Conservation (phyloP, 208 protist species). For the Zelonia costaricensis region DNA sequence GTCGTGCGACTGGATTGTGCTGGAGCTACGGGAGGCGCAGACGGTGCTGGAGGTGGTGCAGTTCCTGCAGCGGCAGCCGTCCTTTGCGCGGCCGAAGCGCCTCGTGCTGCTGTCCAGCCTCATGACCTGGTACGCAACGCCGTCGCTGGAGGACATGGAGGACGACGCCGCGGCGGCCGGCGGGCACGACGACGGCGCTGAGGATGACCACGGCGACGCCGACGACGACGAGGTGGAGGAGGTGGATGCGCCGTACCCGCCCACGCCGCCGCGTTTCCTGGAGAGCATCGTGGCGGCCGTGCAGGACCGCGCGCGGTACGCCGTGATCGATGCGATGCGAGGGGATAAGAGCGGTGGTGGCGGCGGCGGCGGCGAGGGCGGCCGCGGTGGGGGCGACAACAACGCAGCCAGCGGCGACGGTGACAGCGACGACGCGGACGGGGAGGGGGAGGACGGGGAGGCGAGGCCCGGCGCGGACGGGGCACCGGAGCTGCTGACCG, state of each 20-base stretch:
- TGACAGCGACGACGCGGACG: slow-evolving; percentile 16
- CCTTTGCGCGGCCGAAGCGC: slow-evolving; percentile 72
- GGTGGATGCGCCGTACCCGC: slow-evolving; percentile 42
- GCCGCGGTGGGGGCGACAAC: slow-evolving; percentile 25
- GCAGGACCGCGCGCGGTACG: slow-evolving; percentile 20
- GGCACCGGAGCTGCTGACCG: slow-evolving; percentile 77
- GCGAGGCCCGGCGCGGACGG: slow-evolving; percentile 5
- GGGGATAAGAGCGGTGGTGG: background rate
- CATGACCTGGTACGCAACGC: slow-evolving; percentile 90
- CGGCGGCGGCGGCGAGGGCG: slow-evolving; percentile 10
- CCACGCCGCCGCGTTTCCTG: slow-evolving; percentile 25
- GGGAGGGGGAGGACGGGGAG: slow-evolving; percentile 30
- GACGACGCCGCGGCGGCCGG: slow-evolving; percentile 6
- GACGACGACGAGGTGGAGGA: slow-evolving; percentile 30
- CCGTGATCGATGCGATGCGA: slow-evolving; percentile 29
- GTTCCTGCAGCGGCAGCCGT: slow-evolving; percentile 50
- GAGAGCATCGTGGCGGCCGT: slow-evolving; percentile 8
- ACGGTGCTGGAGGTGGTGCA: slow-evolving; percentile 85
- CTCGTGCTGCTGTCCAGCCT: slow-evolving; percentile 89
- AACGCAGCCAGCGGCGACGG: background rate
- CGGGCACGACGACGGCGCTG: slow-evolving; percentile 2
- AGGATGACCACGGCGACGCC: slow-evolving; percentile 19
- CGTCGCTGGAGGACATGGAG: slow-evolving; percentile 41
- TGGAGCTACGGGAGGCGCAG: slow-evolving; percentile 80
- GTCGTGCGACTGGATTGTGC: slow-evolving; percentile 74